Conservation (phyloP, 805 yeast species). For the Blastobotrys terrestris region DNA sequence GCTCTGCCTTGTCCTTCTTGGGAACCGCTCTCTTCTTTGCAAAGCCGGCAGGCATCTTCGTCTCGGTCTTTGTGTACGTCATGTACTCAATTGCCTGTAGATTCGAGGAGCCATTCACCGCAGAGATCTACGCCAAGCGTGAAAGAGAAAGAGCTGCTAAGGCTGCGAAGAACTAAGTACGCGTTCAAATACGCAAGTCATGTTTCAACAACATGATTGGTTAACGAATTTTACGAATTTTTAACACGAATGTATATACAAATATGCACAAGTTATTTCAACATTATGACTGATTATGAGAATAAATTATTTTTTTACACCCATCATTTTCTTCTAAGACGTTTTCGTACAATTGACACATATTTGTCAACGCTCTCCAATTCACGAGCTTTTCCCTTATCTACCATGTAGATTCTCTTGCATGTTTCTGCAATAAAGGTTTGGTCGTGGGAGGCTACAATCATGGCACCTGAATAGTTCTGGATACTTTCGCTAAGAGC, state of each 20-base stretch:
- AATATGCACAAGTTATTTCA: not conserved
- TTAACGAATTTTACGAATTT: not conserved
- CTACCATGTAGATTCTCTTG: conserved; percentile 98
- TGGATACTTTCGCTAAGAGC: conserved; percentile 94
- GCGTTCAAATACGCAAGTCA: not conserved
- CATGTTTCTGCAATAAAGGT: conserved; percentile 96
- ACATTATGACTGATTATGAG: not conserved
- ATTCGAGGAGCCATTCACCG: conserved; percentile 97
- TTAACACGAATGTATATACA: not conserved
- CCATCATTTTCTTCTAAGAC: not conserved
- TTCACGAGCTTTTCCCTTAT: conserved; percentile 22
- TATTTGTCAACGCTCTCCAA: not conserved
- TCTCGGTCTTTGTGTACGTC: conserved; percentile 63
- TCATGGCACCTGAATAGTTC: conserved; percentile 98
- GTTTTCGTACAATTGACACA: not conserved
- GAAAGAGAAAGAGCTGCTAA: conserved; percentile 34
- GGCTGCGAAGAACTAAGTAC: not conserved
- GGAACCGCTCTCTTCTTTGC: conserved; percentile 87
- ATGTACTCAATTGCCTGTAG: conserved; percentile 80
- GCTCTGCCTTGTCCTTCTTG: conserved; percentile 80
- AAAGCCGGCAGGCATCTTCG: conserved; percentile 80
- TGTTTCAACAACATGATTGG: not conserved
- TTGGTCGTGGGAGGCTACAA: conserved; percentile 95
- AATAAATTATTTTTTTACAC: not conserved
- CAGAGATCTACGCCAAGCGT: conserved; percentile 75